Base-by-base conservation (phyloP, 2,329 filamentous ascomycete species). In the Ophiosphaerella korrae region DNA sequence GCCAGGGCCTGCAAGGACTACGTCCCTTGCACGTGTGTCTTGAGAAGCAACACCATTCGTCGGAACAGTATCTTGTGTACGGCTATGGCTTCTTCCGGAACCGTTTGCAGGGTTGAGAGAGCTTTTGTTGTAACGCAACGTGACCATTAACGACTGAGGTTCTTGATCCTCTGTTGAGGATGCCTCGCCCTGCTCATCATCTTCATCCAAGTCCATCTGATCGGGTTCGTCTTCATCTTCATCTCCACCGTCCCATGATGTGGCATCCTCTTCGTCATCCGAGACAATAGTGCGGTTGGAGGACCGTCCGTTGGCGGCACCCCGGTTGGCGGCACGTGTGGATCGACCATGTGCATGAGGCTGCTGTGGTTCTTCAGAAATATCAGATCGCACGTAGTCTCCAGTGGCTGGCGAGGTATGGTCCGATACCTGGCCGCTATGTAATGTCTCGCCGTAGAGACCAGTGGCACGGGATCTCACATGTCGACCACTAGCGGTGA, bases 401-500 rank as follows among this genome's bases (percentile, higher is more conserved):
- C 74, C 77, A 21, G 75, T 78, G 29, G 75, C 74, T 18, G 70
- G 70, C 16, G 76, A 74, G n/a, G 72, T 67, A 35, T 64, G 64
- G 26, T 74, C 77, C 53, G 71, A 72, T 7, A 61, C 62, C 57
- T 83, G 81, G 34, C 81, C 82, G 60, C 79, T 82, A 13, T 87
- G 76, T 50, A 87, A 74, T 21, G 77, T 77, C 54, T 88, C 84
- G 11, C 84, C 85, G 45, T 88, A 89, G 37, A 87, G 77, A 26
- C 88, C 84, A 4, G 73, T 74, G 23, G 66, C 66, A 7, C 87
- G 85, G 39, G 88, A 84, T 58, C 85, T 84, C 57, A 96, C 86
- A 69, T 96, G 91, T 18, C 94, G 86, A 18, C 94, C 94, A 70
- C 92, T 96, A 18, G 90, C 87, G 3, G 94, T 97, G 43, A 86